Conservation (phyloP, 2,329 filamentous ascomycete species). For the Claviceps monticola region DNA sequence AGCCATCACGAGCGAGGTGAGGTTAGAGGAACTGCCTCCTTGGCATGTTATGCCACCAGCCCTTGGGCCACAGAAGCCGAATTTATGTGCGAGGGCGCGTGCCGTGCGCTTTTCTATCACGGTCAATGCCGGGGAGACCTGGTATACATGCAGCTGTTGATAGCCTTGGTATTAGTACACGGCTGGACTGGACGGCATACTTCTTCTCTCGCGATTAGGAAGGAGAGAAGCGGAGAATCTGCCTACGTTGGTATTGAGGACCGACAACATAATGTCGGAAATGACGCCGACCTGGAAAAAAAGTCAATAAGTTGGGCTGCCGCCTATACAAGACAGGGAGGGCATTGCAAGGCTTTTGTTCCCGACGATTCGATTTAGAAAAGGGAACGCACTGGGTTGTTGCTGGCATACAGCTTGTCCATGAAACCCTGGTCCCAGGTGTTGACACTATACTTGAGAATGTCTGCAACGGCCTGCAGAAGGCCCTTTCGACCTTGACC, state of each 20-base stretch:
- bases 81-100: constrained; percentile 56
- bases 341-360: neutral
- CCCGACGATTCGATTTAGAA: neutral
- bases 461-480: constrained; percentile 51
- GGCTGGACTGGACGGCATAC: neutral
- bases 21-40: constrained; percentile 74
- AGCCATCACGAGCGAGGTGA: constrained; percentile 73
- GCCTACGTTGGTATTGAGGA: constrained; percentile 76
- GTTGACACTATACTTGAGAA: constrained; percentile 82
- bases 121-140: constrained; percentile 79
- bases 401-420: constrained; percentile 88
- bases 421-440: constrained; percentile 98
- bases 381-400: constrained; percentile 51
- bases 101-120: constrained; percentile 78
- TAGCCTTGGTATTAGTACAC: constrained; percentile 1
- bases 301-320: neutral
- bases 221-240: neutral
- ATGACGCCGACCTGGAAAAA: constrained; percentile 57
- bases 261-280: constrained; percentile 70
- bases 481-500: constrained; percentile 60
- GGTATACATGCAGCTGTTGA: constrained; percentile 67
- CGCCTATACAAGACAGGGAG: neutral
- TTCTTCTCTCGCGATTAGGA: no score
- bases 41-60: constrained; percentile 65
- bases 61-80: constrained; percentile 59